Evolutionary conservation across 108 stramenopile species (phyloP), one percentile per base, ranked within the genome.

Genomic region (Skeletonema costatum): DNA sequence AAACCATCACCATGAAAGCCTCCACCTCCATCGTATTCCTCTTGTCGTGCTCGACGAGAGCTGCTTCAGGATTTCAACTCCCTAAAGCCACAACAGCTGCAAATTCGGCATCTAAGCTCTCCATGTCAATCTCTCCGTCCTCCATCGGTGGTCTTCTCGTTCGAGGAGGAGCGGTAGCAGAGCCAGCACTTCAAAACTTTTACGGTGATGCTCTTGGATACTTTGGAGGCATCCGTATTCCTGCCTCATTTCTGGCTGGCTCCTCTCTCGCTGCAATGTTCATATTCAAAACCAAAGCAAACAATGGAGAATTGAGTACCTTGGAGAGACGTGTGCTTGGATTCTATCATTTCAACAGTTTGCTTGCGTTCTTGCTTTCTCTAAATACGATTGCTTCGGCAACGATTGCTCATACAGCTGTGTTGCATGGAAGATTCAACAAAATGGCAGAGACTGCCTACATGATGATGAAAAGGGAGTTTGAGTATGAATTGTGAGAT

Each of bases 201-300:
- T 64, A 64, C 7, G 63, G 63, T 21, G 63, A 64, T 29, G 63
- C 63, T 21, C 38, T 64, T 8, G 63, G 63, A 2, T 64, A 38
- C 7, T 64, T 64, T 9, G 63, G 63, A 4, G 63, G 63, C 6
- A 64, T 77, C 6, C 25, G 76, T 17, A 70, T 77, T 33, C 76
- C 76, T 8, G 76, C 76, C 10, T 63, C 69, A 2, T 77, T 77
- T 35, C 62, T 77, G 11, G 76, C 76, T 2, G 76, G 76, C 5
- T 70, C 69, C 4, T 70, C 69, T 32, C 69, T 77, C 16, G 76
- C 62, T 36, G 76, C 69, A 41, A 77, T 77, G 7, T 77, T 77
- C 14, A 63, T 44, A 7, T 58, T 77, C 30, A 77, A 77, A 39
- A 53, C 32, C 10, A 62, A 56, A 17, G 63, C 50, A 0, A n/a